Evolutionary conservation across 2,329 filamentous ascomycete genomes (phyloP), one percentile per base, ranked within the genome.

Genomic region (Fusarium sp.): DNA sequence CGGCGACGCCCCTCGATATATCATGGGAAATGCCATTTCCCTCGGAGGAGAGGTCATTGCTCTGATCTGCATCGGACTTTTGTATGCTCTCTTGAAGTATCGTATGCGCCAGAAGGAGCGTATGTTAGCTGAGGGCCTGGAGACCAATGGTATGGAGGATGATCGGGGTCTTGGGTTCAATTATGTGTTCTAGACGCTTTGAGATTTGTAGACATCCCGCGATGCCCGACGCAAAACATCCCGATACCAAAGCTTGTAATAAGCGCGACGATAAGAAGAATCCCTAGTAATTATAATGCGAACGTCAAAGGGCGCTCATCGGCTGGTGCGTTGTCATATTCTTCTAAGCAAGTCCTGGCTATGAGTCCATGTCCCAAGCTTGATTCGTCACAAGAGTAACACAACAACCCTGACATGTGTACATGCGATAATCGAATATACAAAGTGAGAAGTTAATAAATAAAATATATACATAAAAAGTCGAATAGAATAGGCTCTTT

Each of bases 1-100:
- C 7, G 17, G 45, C 2, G 71, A 77, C 14, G 65, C 71, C 2
- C 75, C 75, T 5, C 58, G 81, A 3, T 82, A 82, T 32, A 71
- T 82, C 25, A 78, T 65, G 40, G 81, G 81, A 1, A 76, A 80
- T 33, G 75, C 79, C 0, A 72, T 82, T 22, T 79, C 79, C 1
- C 71, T 82, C 0, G 80, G 77, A 0, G 70, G 78, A 2, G 78
- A 81, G 6, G 64, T 72, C 0, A 43, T 79, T 22, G 80, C 79
- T 1, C 59, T 81, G 7, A n/a, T 72, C 0, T 72, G 76, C 6
- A 73, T 82, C 0, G 75, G 79, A 1, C 56, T 74, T 8, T 66
- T 81, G 4, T 80, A 80, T 73, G 64, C 67, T 1, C 71, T 78
- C 9, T 76, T 81, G 12, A 75, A 75, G 15, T 59, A 80, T 20